A percentile compares a stretch with the other conserved stretches of the same genome.
Conservation (phyloP, 1,139 yeast genomes). For the Hansenula sp. region DNA sequence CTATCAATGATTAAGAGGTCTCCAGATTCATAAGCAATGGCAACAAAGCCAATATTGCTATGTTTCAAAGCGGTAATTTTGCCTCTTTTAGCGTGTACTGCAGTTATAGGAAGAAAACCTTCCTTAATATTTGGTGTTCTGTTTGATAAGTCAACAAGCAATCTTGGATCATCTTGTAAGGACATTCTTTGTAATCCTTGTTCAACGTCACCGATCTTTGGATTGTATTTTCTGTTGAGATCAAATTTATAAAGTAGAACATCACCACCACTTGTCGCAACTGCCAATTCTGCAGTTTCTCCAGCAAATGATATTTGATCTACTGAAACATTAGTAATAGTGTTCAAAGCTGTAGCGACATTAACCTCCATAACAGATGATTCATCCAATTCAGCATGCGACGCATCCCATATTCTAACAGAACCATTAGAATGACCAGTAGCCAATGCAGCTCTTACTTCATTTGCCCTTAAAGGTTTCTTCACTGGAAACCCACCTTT, state of each 20-base stretch:
- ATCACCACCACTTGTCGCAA: conserved; percentile 66
- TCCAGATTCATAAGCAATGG: conserved; percentile 77
- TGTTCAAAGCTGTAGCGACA: conserved; percentile 42
- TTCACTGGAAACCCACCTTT: conserved; percentile 76
- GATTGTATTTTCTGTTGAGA: conserved; percentile 40
- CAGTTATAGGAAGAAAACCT: conserved; percentile 69
- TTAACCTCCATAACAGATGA: conserved; percentile 55
- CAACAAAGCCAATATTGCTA: conserved; percentile 82
- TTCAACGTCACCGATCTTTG: conserved; percentile 26
- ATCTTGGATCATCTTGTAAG: conserved; percentile 19
- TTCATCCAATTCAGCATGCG: conserved; percentile 71
- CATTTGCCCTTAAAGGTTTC: conserved; percentile 52
- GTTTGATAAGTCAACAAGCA: conserved; percentile 31
- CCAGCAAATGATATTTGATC: conserved; percentile 69
- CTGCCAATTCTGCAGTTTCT: conserved; percentile 71
- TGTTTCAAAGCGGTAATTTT: conserved; percentile 58
- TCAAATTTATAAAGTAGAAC: conserved; percentile 75
- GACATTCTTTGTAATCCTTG: conserved; percentile 29
- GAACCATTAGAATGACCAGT: conserved; percentile 84
- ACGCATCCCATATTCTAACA: conserved; percentile 76
- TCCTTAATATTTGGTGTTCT: conserved; percentile 42
- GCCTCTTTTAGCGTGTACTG: conserved; percentile 44
- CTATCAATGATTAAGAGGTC: conserved; percentile 72
- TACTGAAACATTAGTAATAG: conserved; percentile 42
- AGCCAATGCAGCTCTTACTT: conserved; percentile 59